A percentile compares a stretch with the other conserved stretches of the same genome.
Evolutionary conservation across 495 filamentous ascomycete genomes (phyloP).

Genomic region (Parathielavia appendiculata): DNA sequence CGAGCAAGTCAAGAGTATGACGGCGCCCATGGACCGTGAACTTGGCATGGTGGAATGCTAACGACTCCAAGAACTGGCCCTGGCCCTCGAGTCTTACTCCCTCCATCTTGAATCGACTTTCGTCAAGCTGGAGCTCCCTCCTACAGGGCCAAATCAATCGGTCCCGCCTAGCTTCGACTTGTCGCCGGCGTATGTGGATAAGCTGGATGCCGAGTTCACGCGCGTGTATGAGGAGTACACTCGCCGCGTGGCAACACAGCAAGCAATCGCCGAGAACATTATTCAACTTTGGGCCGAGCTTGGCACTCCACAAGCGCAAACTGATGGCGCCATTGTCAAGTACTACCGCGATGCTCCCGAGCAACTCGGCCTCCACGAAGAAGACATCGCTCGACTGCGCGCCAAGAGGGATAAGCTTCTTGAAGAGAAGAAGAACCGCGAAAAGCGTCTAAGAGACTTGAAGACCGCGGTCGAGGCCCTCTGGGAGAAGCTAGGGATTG

Average conservation of each 20-base stretch:
- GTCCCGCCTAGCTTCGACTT: constrained; percentile 79
- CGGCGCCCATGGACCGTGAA: not conserved
- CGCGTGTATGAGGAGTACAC: constrained; percentile 93
- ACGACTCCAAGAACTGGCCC: constrained; percentile 66
- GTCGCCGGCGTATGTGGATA: constrained; percentile 78
- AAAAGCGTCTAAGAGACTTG: constrained; percentile 73
- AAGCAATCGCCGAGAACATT: constrained; percentile 70
- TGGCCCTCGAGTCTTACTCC: constrained; percentile 90
- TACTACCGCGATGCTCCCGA: constrained; percentile 84
- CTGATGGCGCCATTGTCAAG: constrained; percentile 81
- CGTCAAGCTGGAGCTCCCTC: constrained; percentile 74
- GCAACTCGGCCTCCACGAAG: constrained; percentile 83
- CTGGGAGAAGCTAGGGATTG: constrained; percentile 83
- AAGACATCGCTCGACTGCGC: constrained; percentile 70
- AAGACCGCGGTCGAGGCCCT: constrained; percentile 67
- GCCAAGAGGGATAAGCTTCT: constrained; percentile 72
- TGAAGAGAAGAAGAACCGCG: constrained; percentile 91
- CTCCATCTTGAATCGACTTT: constrained; percentile 87
- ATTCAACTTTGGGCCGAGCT: constrained; percentile 94
- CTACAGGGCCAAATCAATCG: constrained; percentile 66
- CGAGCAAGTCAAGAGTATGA: constrained; percentile 87
- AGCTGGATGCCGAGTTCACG: constrained; percentile 84
- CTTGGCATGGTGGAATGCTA: constrained; percentile 11
- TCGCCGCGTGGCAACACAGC: constrained; percentile 69
- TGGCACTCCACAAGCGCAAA: constrained; percentile 85